Conservation (phyloP, 129 eudicot genomes). For the Ambrosia artemisiifolia region DNA sequence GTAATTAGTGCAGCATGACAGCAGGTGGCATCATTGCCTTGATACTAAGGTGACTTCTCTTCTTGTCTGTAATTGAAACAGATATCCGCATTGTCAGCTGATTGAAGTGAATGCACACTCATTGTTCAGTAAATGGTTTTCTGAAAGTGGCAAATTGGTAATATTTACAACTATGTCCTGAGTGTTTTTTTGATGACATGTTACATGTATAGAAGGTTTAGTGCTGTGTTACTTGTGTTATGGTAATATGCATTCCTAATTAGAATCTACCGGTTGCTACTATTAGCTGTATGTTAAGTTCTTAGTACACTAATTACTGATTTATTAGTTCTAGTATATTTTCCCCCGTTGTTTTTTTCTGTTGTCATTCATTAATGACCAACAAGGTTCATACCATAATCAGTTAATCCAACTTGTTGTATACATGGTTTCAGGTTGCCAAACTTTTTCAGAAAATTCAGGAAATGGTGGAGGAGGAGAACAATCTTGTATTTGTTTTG, state of each 20-base stretch:
- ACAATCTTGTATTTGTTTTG: slow-evolving; percentile 85
- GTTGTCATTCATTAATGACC: slow-evolving; percentile 2
- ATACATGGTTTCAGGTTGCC: slow-evolving; percentile 64
- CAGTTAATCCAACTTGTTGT: slow-evolving; percentile 14
- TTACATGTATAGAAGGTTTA: background rate
- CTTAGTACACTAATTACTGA: background rate
- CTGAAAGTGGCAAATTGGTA: slow-evolving; percentile 98
- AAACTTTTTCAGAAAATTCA: slow-evolving; percentile 92
- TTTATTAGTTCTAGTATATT: background rate
- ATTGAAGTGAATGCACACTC: slow-evolving; percentile 98
- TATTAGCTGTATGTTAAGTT: background rate
- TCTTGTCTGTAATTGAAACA: slow-evolving; percentile 27
- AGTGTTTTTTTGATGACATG: slow-evolving; percentile 7
- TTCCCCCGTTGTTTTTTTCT: background rate
- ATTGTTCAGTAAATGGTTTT: slow-evolving; percentile 97
- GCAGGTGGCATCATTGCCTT: background rate
- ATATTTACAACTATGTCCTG: background rate
- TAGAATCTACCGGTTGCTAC: background rate
- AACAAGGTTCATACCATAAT: slow-evolving; percentile 5
- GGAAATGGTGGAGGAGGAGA: slow-evolving; percentile 99
- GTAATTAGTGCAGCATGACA: slow-evolving; percentile 9
- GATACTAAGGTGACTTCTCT: slow-evolving; percentile 3
- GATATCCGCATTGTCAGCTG: slow-evolving; percentile 86
- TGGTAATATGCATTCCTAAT: background rate
- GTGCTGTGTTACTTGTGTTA: background rate